phyloP scores from a whole-genome alignment of 768 basidiomycete species.

The Tylopilus sp. region DNA sequence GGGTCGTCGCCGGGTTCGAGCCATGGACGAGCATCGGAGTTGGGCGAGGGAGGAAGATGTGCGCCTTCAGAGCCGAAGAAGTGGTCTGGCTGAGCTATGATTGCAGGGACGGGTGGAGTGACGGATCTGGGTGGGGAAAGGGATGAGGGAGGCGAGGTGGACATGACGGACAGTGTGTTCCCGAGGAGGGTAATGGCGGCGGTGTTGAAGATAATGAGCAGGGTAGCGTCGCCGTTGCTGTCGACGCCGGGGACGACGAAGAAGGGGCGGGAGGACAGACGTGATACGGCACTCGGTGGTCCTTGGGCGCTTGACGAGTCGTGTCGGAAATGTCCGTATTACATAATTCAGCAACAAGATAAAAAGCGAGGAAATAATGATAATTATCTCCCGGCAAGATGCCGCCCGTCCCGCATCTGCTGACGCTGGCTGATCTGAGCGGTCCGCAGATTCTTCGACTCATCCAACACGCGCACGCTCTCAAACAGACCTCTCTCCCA shows the following conservation, averaged over 20 bases:
- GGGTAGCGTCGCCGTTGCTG: not conserved
- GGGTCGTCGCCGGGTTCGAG: constrained; percentile 80
- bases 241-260: constrained; percentile 9
- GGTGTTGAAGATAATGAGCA: not conserved
- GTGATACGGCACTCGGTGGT: constrained; percentile 8
- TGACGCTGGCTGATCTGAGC: constrained; percentile 87
- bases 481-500: constrained; percentile 61
- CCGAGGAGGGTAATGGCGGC: constrained; percentile 3
- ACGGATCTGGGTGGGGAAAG: constrained; percentile 46
- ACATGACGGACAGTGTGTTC: constrained; percentile 16
- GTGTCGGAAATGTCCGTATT: constrained; percentile 13
- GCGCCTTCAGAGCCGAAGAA: constrained; percentile 62
- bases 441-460: constrained; percentile 68
- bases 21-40: constrained; percentile 61
- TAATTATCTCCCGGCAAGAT: too few species aligned
- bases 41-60: constrained; percentile 53
- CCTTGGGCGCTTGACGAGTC: constrained; percentile 10
- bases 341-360: too few species aligned
- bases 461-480: constrained; percentile 57
- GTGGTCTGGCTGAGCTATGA: constrained; percentile 73
- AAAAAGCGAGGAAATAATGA: too few species aligned
- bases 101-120: constrained; percentile 38
- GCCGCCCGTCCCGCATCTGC: constrained; percentile 59
- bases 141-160: constrained; percentile 28
- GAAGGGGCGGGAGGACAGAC: not conserved